Conservation (phyloP, 192 early-diverging fungal genomes). For the Backusella circina region DNA sequence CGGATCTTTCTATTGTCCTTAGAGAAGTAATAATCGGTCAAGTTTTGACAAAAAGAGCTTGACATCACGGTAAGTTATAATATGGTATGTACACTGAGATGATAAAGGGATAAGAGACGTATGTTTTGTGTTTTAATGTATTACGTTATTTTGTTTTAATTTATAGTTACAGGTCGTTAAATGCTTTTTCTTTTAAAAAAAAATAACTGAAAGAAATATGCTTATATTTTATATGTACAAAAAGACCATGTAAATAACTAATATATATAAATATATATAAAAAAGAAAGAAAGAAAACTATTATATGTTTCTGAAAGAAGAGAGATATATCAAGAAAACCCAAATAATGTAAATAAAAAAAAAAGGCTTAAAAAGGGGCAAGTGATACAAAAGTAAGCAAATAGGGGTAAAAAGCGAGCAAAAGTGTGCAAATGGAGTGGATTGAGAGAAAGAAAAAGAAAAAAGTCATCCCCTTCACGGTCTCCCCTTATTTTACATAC, state of each 20-base stretch:
- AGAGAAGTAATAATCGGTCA: background rate
- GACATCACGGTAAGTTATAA: background rate
- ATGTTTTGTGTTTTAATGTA: background rate
- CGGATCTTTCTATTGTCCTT: background rate
- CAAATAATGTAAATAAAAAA: background rate
- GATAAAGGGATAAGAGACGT: background rate
- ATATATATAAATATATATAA: background rate
- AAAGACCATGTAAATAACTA: background rate
- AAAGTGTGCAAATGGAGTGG: background rate
- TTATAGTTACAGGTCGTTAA: background rate
- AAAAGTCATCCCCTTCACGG: background rate
- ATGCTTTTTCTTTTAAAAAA: background rate
- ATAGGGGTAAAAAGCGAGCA: background rate
- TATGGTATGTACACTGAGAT: background rate
- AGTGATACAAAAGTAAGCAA: constrained; percentile 4
- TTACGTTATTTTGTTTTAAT: background rate
- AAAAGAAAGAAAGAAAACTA: background rate
- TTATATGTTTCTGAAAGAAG: background rate
- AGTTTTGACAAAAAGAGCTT: background rate
- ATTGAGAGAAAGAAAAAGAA: background rate
- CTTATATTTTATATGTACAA: background rate
- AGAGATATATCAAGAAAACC: background rate
- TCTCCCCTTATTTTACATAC: background rate
- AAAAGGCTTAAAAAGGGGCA: background rate
- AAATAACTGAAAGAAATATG: background rate